A percentile compares a stretch with the other conserved stretches of the same genome.
phyloP scores from a whole-genome alignment of 2,329 filamentous ascomycete species.

The Sporothrix protearum region DNA sequence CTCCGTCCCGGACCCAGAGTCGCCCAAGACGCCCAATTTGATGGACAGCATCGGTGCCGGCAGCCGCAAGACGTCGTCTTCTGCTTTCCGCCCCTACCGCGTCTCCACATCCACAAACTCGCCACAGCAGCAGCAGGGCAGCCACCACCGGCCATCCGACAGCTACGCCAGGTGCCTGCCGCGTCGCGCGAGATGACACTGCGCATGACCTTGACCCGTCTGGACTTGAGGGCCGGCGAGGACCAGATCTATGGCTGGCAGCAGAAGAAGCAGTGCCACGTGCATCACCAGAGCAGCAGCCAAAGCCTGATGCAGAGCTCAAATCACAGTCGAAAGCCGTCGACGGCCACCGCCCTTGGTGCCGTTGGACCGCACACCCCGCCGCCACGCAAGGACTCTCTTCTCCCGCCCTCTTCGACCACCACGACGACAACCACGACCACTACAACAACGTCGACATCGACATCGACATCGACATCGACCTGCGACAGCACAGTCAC shows the following conservation, averaged over 20 bases:
- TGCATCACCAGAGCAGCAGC: conserved; percentile 30
- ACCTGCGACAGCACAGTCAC: conserved; percentile 30
- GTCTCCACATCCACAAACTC: conserved; percentile 5
- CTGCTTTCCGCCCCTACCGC: conserved; percentile 26
- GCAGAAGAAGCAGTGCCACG: conserved; percentile 36
- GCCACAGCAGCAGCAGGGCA: background rate
- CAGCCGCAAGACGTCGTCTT: background rate
- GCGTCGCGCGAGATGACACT: conserved; percentile 86
- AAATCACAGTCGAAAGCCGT: conserved; percentile 25
- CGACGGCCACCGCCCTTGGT: conserved; percentile 27
- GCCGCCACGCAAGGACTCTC: background rate
- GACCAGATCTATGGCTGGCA: conserved; percentile 70
- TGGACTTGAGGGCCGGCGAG: conserved; percentile 75
- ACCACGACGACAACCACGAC: background rate
- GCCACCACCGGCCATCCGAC: conserved; percentile 36
- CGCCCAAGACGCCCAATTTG: conserved; percentile 54
- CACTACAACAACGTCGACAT: background rate
- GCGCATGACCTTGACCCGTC: conserved; percentile 89
- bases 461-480: background rate
- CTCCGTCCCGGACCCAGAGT: conserved; percentile 57
- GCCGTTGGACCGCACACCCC: conserved; percentile 22
- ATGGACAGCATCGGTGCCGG: conserved; percentile 36
- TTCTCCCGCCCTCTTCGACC: background rate
- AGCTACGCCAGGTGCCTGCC: conserved; percentile 50
- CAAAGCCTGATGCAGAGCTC: conserved; percentile 24